Evolutionary conservation across 73 alveolate genomes (phyloP).

Genomic region (Stentor roeselii): DNA sequence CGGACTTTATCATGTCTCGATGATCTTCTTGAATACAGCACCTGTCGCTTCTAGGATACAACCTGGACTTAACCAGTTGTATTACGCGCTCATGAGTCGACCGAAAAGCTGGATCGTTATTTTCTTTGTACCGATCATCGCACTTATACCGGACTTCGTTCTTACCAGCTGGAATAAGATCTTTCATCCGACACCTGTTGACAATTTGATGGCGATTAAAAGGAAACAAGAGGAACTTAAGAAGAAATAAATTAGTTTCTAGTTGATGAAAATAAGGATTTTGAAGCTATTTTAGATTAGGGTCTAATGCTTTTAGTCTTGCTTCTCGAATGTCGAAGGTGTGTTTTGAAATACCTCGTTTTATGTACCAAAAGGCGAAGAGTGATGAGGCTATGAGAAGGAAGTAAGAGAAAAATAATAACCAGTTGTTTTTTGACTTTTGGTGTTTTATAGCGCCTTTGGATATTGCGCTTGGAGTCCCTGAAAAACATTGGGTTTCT

Average conservation of each 20-base stretch:
- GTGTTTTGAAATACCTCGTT: no score
- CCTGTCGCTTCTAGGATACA: slow-evolving; percentile 61
- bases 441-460: no score
- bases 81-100: slow-evolving; percentile 39
- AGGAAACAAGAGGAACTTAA: no score
- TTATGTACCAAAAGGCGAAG: no score
- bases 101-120: slow-evolving; percentile 73
- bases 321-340: no score
- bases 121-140: slow-evolving; percentile 65
- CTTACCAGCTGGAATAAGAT: slow-evolving; percentile 36
- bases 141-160: slow-evolving; percentile 70
- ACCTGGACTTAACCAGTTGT: slow-evolving; percentile 76
- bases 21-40: slow-evolving; percentile 51
- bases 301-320: no score
- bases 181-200: slow-evolving; percentile 38
- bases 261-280: no score
- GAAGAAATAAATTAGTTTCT: no score
- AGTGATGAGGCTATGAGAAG: no score
- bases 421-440: no score
- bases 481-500: neutral
- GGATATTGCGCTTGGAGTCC: neutral
- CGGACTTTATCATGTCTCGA: slow-evolving; percentile 67
- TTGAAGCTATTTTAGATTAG: no score
- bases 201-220: slow-evolving; percentile 29
- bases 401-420: no score